A percentile compares a stretch with the other conserved stretches of the same genome.
Evolutionary conservation across 2,329 filamentous ascomycete genomes (phyloP).

Genomic region (Drechmeria coniospora): DNA sequence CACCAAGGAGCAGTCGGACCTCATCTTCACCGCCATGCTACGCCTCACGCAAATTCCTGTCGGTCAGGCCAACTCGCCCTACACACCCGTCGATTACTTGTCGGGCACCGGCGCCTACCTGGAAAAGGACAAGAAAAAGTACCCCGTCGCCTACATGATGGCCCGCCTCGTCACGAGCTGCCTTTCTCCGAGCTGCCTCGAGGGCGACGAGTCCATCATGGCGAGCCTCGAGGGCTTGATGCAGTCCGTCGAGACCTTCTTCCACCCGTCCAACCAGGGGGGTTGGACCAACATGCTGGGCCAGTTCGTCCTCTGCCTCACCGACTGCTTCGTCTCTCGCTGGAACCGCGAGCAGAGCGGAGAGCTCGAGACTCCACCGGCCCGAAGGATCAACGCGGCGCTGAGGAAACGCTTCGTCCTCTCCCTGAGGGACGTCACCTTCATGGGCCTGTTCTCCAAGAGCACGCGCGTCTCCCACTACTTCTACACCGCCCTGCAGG

Average conservation of each 20-base stretch:
- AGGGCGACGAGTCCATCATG: conserved; percentile 64
- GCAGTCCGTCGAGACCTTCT: conserved; percentile 94
- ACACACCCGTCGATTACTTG: conserved; percentile 69
- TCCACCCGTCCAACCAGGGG: conserved; percentile 93
- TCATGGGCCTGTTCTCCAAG: conserved; percentile 97
- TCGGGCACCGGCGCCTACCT: conserved; percentile 74
- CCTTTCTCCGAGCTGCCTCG: conserved; percentile 67
- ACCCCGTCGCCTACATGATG: conserved; percentile 82
- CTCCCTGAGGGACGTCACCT: conserved; percentile 79
- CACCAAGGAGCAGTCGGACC: conserved; percentile 76
- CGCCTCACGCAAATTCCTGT: conserved; percentile 90
- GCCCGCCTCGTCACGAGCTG: conserved; percentile 89
- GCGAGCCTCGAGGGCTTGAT: conserved; percentile 79
- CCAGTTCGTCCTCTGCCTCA: conserved; percentile 80
- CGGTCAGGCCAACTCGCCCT: conserved; percentile 86
- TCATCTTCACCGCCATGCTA: conserved; percentile 84
- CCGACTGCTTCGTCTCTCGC: conserved; percentile 91
- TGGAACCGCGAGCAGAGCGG: conserved; percentile 93
- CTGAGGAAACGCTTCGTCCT: conserved; percentile 81
- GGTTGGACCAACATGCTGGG: conserved; percentile 80
- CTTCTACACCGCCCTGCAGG: conserved; percentile 79
- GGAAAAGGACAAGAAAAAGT: conserved; percentile 85
- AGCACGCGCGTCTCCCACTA: conserved; percentile 83
- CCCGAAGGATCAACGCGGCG: conserved; percentile 63
- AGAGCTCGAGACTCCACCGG: conserved; percentile 72